A percentile compares a stretch with the other conserved stretches of the same genome.
phyloP scores from a whole-genome alignment of 2,329 filamentous ascomycete genomes.

The Lecanicillium sp. region DNA sequence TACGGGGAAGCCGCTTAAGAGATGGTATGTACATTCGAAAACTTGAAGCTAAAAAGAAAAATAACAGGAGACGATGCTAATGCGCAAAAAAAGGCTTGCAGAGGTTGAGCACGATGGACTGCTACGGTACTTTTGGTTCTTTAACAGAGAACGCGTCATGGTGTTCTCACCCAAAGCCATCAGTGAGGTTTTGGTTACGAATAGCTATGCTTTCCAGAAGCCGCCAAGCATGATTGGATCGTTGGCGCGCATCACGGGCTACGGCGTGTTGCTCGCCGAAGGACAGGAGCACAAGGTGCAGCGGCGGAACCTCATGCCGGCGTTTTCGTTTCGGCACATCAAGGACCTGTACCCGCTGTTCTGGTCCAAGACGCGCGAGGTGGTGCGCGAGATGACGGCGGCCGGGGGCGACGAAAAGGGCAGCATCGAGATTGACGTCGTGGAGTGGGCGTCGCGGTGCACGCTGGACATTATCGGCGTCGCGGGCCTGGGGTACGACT shows the following conservation, averaged over 20 bases:
- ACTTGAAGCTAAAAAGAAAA: too few relatives aligned
- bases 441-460: constrained; percentile 56
- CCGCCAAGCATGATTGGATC: constrained; percentile 44
- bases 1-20: constrained; percentile 35
- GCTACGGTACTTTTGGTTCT: constrained; percentile 55
- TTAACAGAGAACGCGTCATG: constrained; percentile 57
- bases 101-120: constrained; percentile 60
- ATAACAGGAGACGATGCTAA: too few relatives aligned
- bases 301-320: constrained; percentile 71
- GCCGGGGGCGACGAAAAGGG: constrained; percentile 33
- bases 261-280: constrained; percentile 72
- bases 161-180: constrained; percentile 56
- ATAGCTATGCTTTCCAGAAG: constrained; percentile 64
- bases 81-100: constrained; percentile 46
- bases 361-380: constrained; percentile 68
- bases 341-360: constrained; percentile 80
- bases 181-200: constrained; percentile 61
- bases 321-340: constrained; percentile 79
- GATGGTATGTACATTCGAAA: constrained; percentile 33
- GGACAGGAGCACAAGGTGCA: constrained; percentile 85
- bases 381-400: constrained; percentile 52
- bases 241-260: constrained; percentile 58
- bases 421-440: constrained; percentile 44
- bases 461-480: constrained; percentile 70
- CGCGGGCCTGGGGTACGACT: constrained; percentile 64